phyloP scores from a whole-genome alignment of 1,139 yeast genomes.

The Yamadazyma aaseri region DNA sequence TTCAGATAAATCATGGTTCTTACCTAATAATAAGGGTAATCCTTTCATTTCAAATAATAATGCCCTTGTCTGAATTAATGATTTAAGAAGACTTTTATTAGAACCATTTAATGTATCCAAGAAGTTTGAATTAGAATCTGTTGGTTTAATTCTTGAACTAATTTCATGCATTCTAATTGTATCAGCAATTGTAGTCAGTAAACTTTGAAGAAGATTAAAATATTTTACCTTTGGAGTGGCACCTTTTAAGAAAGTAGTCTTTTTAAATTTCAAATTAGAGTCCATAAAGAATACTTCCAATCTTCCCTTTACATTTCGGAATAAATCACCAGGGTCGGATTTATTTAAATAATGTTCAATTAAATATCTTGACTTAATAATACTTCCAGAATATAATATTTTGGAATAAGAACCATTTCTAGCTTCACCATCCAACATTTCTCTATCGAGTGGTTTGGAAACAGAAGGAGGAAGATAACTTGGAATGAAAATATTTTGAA shows the following conservation, averaged over 20 bases:
- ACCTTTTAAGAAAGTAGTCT: slow-evolving; percentile 14
- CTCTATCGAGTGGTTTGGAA: slow-evolving; percentile 16
- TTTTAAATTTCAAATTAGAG: slow-evolving; percentile 13
- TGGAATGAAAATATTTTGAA: slow-evolving; percentile 47
- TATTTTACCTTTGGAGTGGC: slow-evolving; percentile 15
- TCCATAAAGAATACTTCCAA: slow-evolving; percentile 13
- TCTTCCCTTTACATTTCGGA: slow-evolving; percentile 9
- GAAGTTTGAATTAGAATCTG: slow-evolving; percentile 30
- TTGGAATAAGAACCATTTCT: slow-evolving; percentile 17
- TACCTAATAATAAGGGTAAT: slow-evolving; percentile 15
- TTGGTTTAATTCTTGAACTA: slow-evolving; percentile 45
- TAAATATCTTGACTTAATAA: slow-evolving; percentile 13
- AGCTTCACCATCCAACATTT: slow-evolving; percentile 11
- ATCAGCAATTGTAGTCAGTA: slow-evolving; percentile 45
- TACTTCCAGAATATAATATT: slow-evolving; percentile 16
- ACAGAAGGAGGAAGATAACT: slow-evolving; percentile 27
- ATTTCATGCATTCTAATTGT: slow-evolving; percentile 60
- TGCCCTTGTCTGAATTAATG: slow-evolving; percentile 33
- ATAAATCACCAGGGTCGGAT: slow-evolving; percentile 9
- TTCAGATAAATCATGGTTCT: slow-evolving; percentile 14
- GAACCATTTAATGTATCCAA: slow-evolving; percentile 34
- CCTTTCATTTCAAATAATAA: slow-evolving; percentile 21
- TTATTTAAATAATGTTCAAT: slow-evolving; percentile 12
- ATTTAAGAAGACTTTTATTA: slow-evolving; percentile 33
- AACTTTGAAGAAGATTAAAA: slow-evolving; percentile 22